These are phyloP conservation scores for Microbotryum lychnidis-dioicae DNA, from an alignment of 1,284 basidiomycete species.

Conservation along the genomic window DNA sequence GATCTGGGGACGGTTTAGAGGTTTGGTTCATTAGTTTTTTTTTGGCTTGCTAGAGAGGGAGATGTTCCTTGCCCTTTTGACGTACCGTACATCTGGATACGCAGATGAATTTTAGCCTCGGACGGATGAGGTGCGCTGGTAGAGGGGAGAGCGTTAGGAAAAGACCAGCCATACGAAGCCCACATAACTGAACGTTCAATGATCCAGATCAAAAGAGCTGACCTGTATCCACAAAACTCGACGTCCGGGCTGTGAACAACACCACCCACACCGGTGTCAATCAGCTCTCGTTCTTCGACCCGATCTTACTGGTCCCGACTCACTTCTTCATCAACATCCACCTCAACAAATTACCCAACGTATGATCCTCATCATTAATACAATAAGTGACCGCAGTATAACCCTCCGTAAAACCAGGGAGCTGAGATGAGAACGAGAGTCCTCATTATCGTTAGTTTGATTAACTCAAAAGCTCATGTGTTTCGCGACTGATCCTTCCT, in stretches of 20 bases:
- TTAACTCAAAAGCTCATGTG: background rate
- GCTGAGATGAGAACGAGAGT: slow-evolving; percentile 36
- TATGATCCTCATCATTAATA: slow-evolving; percentile 88
- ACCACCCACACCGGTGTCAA: no score
- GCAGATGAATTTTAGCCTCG: slow-evolving; percentile 88
- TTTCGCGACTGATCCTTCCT: no score
- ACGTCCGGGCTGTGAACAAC: slow-evolving; percentile 72
- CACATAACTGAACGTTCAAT: no score
- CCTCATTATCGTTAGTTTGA: background rate
- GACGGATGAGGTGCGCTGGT: slow-evolving; percentile 88
- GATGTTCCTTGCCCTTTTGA: slow-evolving; percentile 20
- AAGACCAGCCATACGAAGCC: slow-evolving; percentile 4
- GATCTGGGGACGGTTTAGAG: slow-evolving; percentile 17
- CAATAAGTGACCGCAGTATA: slow-evolving; percentile 86
- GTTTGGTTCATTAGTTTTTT: background rate
- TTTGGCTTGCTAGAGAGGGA: no score
- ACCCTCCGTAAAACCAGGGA: slow-evolving; percentile 65
- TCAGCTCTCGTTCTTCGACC: no score
- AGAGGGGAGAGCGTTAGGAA: background rate
- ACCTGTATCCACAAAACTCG: slow-evolving; percentile 98
- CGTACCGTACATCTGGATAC: slow-evolving; percentile 98
- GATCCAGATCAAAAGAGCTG: slow-evolving; percentile 29
- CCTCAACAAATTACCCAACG: slow-evolving; percentile 83
- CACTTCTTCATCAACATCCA: slow-evolving; percentile 99
- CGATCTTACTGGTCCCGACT: no score